Conservation (phyloP, 1,284 basidiomycete species). For the Trichosporon sp. region DNA sequence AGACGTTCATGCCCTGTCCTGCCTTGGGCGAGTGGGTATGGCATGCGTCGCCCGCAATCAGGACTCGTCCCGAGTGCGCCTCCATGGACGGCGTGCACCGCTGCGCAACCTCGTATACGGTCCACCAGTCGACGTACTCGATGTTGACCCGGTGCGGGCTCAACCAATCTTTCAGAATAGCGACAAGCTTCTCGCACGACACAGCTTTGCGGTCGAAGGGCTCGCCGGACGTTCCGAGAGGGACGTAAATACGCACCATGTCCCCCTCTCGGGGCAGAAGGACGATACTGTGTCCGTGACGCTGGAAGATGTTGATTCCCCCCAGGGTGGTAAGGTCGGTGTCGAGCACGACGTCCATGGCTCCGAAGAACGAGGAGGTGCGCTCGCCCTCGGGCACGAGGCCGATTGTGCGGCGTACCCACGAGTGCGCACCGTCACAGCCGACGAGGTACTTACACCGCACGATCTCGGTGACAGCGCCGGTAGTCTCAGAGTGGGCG, state of each 20-base stretch:
- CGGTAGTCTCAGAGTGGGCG: not conserved
- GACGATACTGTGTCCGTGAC: constrained; percentile 42
- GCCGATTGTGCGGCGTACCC: constrained; percentile 23
- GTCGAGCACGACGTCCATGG: not conserved
- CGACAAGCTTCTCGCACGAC: constrained; percentile 63
- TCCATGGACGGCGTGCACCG: constrained; percentile 56
- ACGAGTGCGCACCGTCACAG: constrained; percentile 24
- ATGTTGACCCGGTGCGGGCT: constrained; percentile 67
- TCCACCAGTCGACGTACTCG: constrained; percentile 46
- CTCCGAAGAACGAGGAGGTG: not conserved
- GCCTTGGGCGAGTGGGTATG: constrained; percentile 49
- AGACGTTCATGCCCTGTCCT: constrained; percentile 51
- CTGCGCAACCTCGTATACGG: constrained; percentile 51
- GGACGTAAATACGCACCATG: constrained; percentile 37
- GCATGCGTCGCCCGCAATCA: constrained; percentile 48
- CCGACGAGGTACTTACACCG: constrained; percentile 3
- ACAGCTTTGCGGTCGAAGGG: constrained; percentile 40
- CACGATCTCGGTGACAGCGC: not conserved
- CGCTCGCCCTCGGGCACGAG: constrained; percentile 5
- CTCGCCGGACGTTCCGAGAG: constrained; percentile 29
- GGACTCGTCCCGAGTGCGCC: constrained; percentile 29
- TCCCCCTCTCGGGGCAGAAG: constrained; percentile 46
- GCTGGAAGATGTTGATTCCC: constrained; percentile 37
- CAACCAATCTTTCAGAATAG: constrained; percentile 67
- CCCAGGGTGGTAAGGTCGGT: constrained; percentile 41